Base-by-base conservation (phyloP, 768 basidiomycete species). In the Termitomyces sp. region DNA sequence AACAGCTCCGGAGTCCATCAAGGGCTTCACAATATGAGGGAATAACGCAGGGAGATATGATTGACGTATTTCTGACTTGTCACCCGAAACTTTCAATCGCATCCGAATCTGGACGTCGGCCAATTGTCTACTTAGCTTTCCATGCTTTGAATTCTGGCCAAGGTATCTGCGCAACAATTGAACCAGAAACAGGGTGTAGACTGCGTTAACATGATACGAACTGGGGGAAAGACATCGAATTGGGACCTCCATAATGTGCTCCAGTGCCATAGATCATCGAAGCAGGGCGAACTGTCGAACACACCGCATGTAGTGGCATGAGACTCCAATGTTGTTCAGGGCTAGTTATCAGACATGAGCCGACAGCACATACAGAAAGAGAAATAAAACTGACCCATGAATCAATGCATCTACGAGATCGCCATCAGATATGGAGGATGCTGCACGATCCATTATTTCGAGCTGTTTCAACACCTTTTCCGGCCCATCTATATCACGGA, bases 271-370 rank as follows among this genome's bases (percentile, higher is more conserved):
- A 97, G 48, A 92, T 69, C 68, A 81, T 83, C 8, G 84, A 94
- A 5, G 97, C 90, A 3, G 97, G 97, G 18, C 85, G 82, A 34
- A 99, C 86, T 1, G 93, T 88, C 0, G 96, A 98, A 57, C 87
- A 85, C 5, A 98, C 83, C 0, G 94, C 94, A 68, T 99, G 97
- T 0, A 94, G 70, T 0, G 97, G 97, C 85, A 99, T 91, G 56
- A 99, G 73, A 12, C 87, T 79, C 97, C 97, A 99, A 63, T 98
- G 94, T 66, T 98, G 95, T 69, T 98, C 92, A 0, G 90, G 81
- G 15, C 94, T 95, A 60, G 18, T 60, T 31, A 9, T 26, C 16
- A 20, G 24, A 31, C 33, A 48, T 62, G 50, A 53, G 44, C 6
- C 34, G 6, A 15, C 28, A 48, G 16, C 15, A 10, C 24, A 20